These are phyloP conservation scores for Fusarium gaditjirri DNA, from an alignment of 2,329 filamentous ascomycete species.

Conservation along the genomic window DNA sequence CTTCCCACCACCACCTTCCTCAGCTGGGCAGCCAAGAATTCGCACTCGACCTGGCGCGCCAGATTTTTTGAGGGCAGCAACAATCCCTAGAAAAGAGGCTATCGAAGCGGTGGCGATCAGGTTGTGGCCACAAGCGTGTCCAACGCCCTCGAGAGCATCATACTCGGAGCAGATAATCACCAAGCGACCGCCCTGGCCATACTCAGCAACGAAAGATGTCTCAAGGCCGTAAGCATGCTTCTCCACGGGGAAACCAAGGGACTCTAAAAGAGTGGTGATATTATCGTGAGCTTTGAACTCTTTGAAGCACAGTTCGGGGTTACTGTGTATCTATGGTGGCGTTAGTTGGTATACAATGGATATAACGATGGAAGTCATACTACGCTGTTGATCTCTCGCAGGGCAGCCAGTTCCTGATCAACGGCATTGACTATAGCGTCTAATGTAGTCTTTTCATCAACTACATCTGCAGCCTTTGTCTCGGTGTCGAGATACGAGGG, in stretches of 20 bases:
- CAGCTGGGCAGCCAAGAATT: background rate
- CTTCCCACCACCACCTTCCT: background rate
- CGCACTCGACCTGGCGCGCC: background rate
- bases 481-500: fast-evolving
- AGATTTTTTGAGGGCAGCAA: background rate
- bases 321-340: background rate
- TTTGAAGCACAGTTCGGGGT: background rate
- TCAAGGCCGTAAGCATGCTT: background rate
- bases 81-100: background rate
- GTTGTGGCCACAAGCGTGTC: background rate
- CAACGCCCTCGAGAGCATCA: background rate
- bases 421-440: background rate
- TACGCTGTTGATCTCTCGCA: background rate
- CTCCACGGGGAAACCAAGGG: background rate
- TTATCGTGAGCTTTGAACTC: background rate
- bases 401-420: background rate
- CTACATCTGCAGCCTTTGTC: fast-evolving
- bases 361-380: background rate
- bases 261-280: background rate
- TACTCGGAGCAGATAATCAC: background rate
- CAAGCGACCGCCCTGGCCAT: background rate
- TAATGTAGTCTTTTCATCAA: fast-evolving
- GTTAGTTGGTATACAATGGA: background rate
- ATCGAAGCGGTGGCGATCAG: background rate
- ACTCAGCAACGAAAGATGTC: background rate